Evolutionary conservation across 2,329 filamentous ascomycete species (phyloP).

Genomic region (Cadophora sp.): DNA sequence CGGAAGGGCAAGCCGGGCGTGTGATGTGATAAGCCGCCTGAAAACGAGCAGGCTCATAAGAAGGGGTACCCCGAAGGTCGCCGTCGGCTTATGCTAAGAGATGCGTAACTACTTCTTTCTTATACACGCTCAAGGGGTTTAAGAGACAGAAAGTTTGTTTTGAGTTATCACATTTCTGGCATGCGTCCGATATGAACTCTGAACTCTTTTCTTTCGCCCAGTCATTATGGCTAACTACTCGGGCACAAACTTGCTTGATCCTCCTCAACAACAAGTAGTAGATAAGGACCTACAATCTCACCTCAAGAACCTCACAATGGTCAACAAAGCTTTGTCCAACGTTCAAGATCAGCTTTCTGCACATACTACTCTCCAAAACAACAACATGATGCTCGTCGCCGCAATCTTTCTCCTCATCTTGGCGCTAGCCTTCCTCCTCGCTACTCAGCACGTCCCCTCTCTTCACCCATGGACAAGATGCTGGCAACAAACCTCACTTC

Average conservation of each 20-base stretch:
- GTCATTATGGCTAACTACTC: conserved; percentile 9
- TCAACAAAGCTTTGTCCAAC: conserved; percentile 9
- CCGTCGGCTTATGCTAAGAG: conserved; percentile 3
- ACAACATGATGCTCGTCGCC: conserved; percentile 12
- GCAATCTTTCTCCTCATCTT: conserved; percentile 18
- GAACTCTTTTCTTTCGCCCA: not conserved
- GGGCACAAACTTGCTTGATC: conserved; percentile 15
- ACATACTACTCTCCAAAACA: not conserved
- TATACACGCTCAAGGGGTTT: not conserved
- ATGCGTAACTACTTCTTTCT: conserved; percentile 4
- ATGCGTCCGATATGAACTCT: not conserved
- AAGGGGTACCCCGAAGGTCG: conserved; percentile 8
- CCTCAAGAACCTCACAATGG: conserved; percentile 16
- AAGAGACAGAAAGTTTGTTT: conserved; percentile 2
- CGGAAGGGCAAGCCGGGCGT: conserved; percentile 1
- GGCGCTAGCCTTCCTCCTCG: conserved; percentile 16
- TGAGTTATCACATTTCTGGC: not conserved
- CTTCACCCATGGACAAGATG: conserved; percentile 11
- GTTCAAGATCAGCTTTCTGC: not conserved
- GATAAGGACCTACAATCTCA: conserved; percentile 6
- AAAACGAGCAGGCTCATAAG: not conserved
- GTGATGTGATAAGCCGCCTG: not conserved
- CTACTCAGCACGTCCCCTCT: conserved; percentile 8
- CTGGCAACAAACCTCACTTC: conserved; percentile 6
- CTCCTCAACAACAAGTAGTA: not conserved